Conservation (phyloP, 164 flowering plant genomes). For the Protea cynaroides region DNA sequence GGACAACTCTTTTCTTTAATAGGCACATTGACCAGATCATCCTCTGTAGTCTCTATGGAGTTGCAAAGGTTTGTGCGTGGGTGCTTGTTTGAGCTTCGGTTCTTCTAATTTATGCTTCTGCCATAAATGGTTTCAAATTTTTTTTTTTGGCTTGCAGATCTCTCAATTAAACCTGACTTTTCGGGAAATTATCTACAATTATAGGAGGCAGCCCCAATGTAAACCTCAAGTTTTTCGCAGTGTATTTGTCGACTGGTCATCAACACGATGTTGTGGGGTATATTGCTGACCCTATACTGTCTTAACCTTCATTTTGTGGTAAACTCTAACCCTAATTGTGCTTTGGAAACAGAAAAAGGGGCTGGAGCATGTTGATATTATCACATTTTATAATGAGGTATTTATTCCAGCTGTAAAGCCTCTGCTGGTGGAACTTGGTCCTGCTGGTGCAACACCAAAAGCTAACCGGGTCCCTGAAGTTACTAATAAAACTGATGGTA, state of each 20-base stretch:
- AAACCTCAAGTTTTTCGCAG: conserved; percentile 86
- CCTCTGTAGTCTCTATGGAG: conserved; percentile 86
- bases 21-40: conserved; percentile 96
- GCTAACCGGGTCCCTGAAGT: conserved; percentile 42
- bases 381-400: conserved; percentile 85
- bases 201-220: conserved; percentile 88
- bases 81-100: not conserved
- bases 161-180: conserved; percentile 74
- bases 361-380: conserved; percentile 84
- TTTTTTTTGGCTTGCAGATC: conserved; percentile 51
- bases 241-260: conserved; percentile 76
- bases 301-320: not conserved
- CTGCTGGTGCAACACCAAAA: conserved; percentile 42
- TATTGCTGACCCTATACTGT: conserved; percentile 9
- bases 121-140: not conserved
- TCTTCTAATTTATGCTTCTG: not conserved
- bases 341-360: conserved; percentile 58
- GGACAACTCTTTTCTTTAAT: conserved; percentile 71
- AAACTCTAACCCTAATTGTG: conserved; percentile 16
- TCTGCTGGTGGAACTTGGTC: conserved; percentile 69
- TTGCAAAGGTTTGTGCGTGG: conserved; percentile 70
- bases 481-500: conserved; percentile 47
- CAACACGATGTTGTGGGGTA: conserved; percentile 71
- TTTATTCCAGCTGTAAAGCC: conserved; percentile 84
- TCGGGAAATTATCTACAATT: conserved; percentile 78